Evolutionary conservation across 192 early-diverging fungal species (phyloP).

Genomic region (Coemansia guatemalensis): DNA sequence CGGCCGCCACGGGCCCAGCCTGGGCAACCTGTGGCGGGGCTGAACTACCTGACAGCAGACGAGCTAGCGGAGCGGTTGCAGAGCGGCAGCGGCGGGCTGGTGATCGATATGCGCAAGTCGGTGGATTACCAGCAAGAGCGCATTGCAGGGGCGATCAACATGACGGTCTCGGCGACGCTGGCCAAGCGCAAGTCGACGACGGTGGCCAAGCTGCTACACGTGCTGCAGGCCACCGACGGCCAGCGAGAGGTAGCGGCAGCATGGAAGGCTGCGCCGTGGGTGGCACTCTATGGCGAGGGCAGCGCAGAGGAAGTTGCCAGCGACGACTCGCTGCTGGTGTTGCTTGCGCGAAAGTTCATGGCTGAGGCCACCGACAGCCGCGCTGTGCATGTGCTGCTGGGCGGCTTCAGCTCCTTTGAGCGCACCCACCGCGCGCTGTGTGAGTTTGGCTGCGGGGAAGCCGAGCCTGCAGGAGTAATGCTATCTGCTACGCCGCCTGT

Average conservation of each 20-base stretch:
- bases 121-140: slow-evolving; percentile 54
- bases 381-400: slow-evolving; percentile 32
- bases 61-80: slow-evolving; percentile 16
- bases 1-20: slow-evolving; percentile 10
- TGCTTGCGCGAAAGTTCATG: slow-evolving; percentile 64
- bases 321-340: slow-evolving; percentile 54
- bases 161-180: slow-evolving; percentile 73
- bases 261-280: slow-evolving; percentile 60
- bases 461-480: background rate
- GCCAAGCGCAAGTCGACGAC: slow-evolving; percentile 65
- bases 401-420: slow-evolving; percentile 39
- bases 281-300: slow-evolving; percentile 69
- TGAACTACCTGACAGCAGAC: slow-evolving; percentile 17
- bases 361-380: slow-evolving; percentile 43
- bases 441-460: slow-evolving; percentile 9
- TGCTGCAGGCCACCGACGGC: slow-evolving; percentile 54
- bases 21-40: slow-evolving; percentile 13
- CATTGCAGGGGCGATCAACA: slow-evolving; percentile 62
- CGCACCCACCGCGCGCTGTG: slow-evolving; percentile 16
- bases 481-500: background rate
- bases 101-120: slow-evolving; percentile 72
- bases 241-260: slow-evolving; percentile 50
- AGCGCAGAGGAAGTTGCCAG: slow-evolving; percentile 47
- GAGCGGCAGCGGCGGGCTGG: slow-evolving; percentile 33
- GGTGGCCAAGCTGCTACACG: slow-evolving; percentile 61